Percentiles rank a stretch among this genome's conserved stretches.
Conservation (phyloP, 768 basidiomycete species). For the Lactifluus echinatus region DNA sequence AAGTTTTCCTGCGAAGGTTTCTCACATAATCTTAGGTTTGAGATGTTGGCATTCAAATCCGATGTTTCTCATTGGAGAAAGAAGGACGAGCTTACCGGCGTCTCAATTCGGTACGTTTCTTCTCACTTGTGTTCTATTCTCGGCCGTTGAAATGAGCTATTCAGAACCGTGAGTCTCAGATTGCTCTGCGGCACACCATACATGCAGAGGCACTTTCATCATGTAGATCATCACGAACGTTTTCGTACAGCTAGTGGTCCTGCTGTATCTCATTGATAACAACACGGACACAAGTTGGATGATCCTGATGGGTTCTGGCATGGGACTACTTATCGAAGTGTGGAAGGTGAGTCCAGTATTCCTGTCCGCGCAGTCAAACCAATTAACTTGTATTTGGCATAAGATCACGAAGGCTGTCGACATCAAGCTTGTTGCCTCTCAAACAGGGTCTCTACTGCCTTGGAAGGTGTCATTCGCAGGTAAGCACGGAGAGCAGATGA, state of each 20-base stretch:
- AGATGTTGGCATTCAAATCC: slow-evolving; percentile 91
- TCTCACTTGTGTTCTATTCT: slow-evolving; percentile 21
- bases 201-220: slow-evolving; percentile 23
- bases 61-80: slow-evolving; percentile 95
- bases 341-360: slow-evolving; percentile 63
- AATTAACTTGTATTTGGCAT: not conserved
- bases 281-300: slow-evolving; percentile 96
- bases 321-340: slow-evolving; percentile 77
- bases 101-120: slow-evolving; percentile 66
- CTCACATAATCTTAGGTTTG: slow-evolving; percentile 49
- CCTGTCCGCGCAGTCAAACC: not conserved
- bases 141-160: not conserved
- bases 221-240: slow-evolving; percentile 80
- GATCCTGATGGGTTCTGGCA: slow-evolving; percentile 85
- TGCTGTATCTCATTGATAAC: slow-evolving; percentile 92
- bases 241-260: slow-evolving; percentile 82
- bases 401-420: slow-evolving; percentile 89
- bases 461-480: slow-evolving; percentile 79
- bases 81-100: slow-evolving; percentile 90
- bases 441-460: slow-evolving; percentile 60
- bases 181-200: slow-evolving; percentile 32
- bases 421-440: slow-evolving; percentile 55
- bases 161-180: slow-evolving; percentile 3
- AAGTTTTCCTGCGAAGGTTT: slow-evolving; percentile 4
- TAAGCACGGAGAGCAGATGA: slow-evolving; percentile 28